These are phyloP conservation scores for Blastobotrys peoriensis DNA, from an alignment of 805 yeast species.

Conservation along the genomic window DNA sequence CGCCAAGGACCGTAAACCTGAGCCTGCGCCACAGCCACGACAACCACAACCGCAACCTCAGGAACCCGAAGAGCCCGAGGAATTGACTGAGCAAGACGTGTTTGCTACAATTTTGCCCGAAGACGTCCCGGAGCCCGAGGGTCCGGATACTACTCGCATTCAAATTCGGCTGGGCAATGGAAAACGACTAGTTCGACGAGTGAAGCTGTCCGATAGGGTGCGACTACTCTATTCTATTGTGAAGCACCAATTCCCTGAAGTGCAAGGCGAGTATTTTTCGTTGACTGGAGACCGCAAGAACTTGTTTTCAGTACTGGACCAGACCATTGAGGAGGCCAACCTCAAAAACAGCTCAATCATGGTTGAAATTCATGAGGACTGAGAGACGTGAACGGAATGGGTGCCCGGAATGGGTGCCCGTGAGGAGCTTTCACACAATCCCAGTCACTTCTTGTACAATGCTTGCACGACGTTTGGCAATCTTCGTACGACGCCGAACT, in stretches of 20 bases:
- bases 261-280: slow-evolving; percentile 44
- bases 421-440: slow-evolving; percentile 1
- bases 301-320: slow-evolving; percentile 46
- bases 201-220: slow-evolving; percentile 55
- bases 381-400: too few species aligned
- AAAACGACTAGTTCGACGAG: slow-evolving; percentile 68
- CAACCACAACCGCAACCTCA: not conserved
- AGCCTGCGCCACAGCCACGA: not conserved
- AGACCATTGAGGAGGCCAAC: slow-evolving; percentile 66
- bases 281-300: slow-evolving; percentile 51
- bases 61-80: slow-evolving; percentile 24
- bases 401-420: too few species aligned
- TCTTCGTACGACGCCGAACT: not conserved
- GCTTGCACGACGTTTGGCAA: not conserved
- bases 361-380: slow-evolving; percentile 44
- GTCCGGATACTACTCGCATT: slow-evolving; percentile 59
- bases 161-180: slow-evolving; percentile 90
- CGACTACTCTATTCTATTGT: slow-evolving; percentile 55
- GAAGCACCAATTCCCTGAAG: slow-evolving; percentile 49
- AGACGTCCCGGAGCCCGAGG: slow-evolving; percentile 62
- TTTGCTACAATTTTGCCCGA: slow-evolving; percentile 46
- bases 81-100: slow-evolving; percentile 36
- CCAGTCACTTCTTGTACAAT: not conserved
- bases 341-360: slow-evolving; percentile 75
- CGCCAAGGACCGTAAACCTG: not conserved